Evolutionary conservation across 2,329 filamentous ascomycete genomes (phyloP).

Genomic region (Colletotrichum tropicale): DNA sequence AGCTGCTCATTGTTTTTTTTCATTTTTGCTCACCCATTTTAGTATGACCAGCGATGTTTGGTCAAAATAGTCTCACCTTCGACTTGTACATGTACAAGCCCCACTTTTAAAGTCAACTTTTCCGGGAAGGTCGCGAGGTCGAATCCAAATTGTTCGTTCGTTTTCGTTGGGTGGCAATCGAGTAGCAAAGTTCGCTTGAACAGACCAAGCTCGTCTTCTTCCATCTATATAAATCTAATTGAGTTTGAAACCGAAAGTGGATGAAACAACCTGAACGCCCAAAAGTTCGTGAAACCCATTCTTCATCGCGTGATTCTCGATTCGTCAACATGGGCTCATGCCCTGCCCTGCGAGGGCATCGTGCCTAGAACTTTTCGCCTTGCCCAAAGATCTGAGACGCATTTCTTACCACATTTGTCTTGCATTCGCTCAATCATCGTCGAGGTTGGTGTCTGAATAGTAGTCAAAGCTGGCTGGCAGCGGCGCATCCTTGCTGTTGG

Average conservation of each 20-base stretch:
- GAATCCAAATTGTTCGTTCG: neutral
- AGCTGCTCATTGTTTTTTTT: neutral
- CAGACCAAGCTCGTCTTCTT: neutral
- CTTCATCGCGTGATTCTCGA: neutral
- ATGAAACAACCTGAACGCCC: neutral
- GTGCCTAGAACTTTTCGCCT: rapidly evolving
- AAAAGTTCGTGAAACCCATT: neutral
- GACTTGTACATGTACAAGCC: neutral
- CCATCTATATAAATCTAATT: neutral
- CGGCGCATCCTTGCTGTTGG: slow-evolving; percentile 28
- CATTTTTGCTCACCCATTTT: neutral
- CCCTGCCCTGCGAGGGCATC: neutral
- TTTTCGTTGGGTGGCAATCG: neutral
- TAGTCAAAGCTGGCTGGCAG: slow-evolving; percentile 38
- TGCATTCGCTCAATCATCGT: neutral
- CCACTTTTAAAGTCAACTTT: neutral
- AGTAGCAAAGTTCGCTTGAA: neutral
- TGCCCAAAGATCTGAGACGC: neutral
- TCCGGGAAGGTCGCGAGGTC: neutral
- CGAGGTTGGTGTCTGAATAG: slow-evolving; percentile 30
- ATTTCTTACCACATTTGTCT: neutral
- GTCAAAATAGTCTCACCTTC: neutral
- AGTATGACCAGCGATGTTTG: neutral
- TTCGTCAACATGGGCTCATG: neutral
- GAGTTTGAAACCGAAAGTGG: neutral